These are phyloP conservation scores for Nannochloris sp. DNA, from an alignment of 139 green algal species.

Conservation along the genomic window DNA sequence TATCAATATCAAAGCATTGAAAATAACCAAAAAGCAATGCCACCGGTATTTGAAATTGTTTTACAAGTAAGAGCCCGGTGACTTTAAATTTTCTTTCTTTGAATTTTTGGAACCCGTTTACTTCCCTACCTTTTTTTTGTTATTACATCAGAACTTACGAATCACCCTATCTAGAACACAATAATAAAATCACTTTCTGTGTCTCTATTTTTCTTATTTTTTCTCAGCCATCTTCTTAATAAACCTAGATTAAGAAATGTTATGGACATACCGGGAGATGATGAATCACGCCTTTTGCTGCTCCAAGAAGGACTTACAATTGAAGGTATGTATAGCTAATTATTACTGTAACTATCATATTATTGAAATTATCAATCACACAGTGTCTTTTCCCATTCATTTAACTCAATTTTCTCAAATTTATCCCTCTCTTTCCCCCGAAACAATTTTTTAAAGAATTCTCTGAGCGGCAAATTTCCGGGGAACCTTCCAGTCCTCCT, in stretches of 20 bases:
- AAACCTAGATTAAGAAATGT: conserved; percentile 55
- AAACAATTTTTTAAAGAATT: conserved; percentile 1
- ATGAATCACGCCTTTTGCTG: conserved; percentile 54
- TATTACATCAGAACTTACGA: no score
- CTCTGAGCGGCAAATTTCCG: not conserved
- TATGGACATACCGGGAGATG: conserved; percentile 25
- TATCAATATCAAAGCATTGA: conserved; percentile 45
- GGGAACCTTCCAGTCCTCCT: no score
- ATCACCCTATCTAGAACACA: no score
- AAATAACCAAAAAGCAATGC: conserved; percentile 43
- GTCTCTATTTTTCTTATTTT: not conserved
- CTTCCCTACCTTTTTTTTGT: no score
- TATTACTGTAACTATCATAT: no score
- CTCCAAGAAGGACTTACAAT: conserved; percentile 36
- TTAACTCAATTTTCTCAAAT: no score
- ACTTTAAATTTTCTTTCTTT: not conserved
- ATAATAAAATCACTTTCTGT: no score
- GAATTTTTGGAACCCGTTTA: not conserved
- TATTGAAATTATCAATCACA: no score
- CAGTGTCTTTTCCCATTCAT: no score
- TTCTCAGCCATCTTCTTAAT: conserved; percentile 58
- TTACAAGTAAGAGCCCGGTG: not conserved
- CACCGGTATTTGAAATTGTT: conserved; percentile 50
- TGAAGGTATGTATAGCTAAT: conserved; percentile 9
- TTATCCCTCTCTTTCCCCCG: no score